Conservation (phyloP, 1,284 basidiomycete genomes). For the Moesziomyces aphidis region DNA sequence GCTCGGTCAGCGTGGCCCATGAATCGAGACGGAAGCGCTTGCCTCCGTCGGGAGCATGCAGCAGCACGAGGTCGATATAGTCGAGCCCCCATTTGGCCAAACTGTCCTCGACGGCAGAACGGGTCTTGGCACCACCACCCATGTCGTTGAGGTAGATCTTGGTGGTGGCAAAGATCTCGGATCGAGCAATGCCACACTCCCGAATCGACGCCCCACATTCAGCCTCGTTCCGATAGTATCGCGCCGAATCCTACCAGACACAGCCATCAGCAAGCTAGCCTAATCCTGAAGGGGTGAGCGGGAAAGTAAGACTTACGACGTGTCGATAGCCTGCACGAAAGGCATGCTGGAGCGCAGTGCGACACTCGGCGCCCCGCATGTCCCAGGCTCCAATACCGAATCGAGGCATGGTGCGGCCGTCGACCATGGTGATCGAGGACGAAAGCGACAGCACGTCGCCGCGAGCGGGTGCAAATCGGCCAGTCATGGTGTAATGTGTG, state of each 20-base stretch:
- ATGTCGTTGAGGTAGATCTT: constrained; percentile 72
- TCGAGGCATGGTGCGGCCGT: constrained; percentile 42
- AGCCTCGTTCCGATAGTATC: constrained; percentile 76
- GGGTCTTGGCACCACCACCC: constrained; percentile 68
- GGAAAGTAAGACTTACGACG: not conserved
- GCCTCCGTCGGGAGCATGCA: constrained; percentile 54
- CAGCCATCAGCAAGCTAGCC: no score
- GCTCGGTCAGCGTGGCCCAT: constrained; percentile 55
- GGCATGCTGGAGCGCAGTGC: constrained; percentile 30
- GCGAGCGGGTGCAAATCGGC: constrained; percentile 21
- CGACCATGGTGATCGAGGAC: constrained; percentile 30
- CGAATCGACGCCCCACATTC: constrained; percentile 84
- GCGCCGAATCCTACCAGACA: constrained; percentile 31
- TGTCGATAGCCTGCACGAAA: constrained; percentile 69
- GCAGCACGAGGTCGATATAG: constrained; percentile 72
- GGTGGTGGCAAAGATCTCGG: constrained; percentile 84
- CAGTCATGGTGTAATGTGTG: constrained; percentile 13
- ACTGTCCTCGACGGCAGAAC: constrained; percentile 73
- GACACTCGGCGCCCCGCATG: constrained; percentile 37
- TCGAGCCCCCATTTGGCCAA: constrained; percentile 77
- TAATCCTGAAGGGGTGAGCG: no score
- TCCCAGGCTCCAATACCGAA: constrained; percentile 53
- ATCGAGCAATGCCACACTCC: constrained; percentile 78
- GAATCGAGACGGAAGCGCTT: constrained; percentile 68
- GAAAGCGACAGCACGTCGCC: constrained; percentile 28